These are phyloP conservation scores for Chiua virens DNA, from an alignment of 768 basidiomycete species.

Conservation along the genomic window DNA sequence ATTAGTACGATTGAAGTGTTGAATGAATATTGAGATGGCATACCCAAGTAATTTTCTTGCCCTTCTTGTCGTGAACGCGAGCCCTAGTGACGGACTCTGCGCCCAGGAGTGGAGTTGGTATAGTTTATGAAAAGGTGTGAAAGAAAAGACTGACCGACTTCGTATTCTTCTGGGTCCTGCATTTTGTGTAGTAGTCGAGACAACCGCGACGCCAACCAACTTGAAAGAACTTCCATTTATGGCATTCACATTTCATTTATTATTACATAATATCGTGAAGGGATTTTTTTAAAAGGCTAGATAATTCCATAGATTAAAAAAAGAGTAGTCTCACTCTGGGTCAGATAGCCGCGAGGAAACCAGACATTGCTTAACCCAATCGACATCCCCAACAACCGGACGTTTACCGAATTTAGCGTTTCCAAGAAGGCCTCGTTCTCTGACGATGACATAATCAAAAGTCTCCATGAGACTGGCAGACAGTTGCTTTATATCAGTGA, in stretches of 20 bases:
- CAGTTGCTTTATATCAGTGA: conserved; percentile 42
- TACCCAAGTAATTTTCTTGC: conserved; percentile 54
- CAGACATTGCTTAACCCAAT: conserved; percentile 79
- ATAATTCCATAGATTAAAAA: conserved; percentile 1
- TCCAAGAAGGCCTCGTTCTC: conserved; percentile 36
- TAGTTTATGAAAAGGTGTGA: background rate
- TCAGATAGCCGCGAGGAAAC: conserved; percentile 56
- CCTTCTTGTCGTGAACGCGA: conserved; percentile 45
- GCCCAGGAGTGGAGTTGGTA: background rate
- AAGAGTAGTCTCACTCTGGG: conserved; percentile 16
- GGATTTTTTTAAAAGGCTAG: no score
- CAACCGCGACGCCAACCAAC: background rate
- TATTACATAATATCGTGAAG: no score
- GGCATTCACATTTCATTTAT: conserved; percentile 4
- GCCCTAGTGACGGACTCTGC: conserved; percentile 57
- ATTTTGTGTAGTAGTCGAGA: conserved; percentile 22
- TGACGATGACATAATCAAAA: conserved; percentile 67
- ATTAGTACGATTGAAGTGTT: conserved; percentile 11
- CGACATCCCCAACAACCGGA: conserved; percentile 49
- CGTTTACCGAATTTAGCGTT: conserved; percentile 26
- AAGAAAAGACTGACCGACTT: conserved; percentile 55
- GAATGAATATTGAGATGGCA: conserved; percentile 6
- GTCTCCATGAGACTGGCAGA: conserved; percentile 21
- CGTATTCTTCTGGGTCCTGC: conserved; percentile 52
- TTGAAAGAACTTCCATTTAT: conserved; percentile 20